A percentile compares a stretch with the other conserved stretches of the same genome.
phyloP scores from a whole-genome alignment of 2,329 filamentous ascomycete species.

The Venturia aucupariae region DNA sequence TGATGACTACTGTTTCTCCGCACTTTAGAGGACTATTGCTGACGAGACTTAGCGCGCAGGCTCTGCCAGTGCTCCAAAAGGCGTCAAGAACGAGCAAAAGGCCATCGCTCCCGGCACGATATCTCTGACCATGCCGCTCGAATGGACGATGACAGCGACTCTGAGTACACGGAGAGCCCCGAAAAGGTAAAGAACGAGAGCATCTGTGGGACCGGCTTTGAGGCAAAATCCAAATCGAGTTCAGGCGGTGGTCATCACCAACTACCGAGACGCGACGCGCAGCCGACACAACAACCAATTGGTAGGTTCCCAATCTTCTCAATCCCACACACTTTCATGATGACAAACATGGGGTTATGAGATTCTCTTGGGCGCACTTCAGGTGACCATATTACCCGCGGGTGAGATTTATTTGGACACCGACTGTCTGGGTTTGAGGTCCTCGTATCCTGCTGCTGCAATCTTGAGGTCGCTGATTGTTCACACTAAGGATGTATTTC shows the following conservation, averaged over 20 bases:
- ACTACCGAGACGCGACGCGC: not conserved
- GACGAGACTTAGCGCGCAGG: not conserved
- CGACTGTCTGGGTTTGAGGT: not conserved
- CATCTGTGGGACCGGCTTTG: not conserved
- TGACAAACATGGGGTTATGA: not conserved
- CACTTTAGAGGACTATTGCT: not conserved
- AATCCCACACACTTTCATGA: not conserved
- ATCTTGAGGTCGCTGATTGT: not conserved
- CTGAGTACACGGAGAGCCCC: not conserved
- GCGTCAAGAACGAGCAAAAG: not conserved
- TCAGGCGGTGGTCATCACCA: not conserved
- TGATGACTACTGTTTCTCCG: not conserved
- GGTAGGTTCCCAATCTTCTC: not conserved
- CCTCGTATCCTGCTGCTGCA: not conserved
- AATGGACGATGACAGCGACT: not conserved
- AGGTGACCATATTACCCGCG: not conserved
- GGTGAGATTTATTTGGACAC: not conserved
- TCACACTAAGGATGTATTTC: not conserved
- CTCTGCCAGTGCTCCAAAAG: not conserved
- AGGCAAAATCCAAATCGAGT: not conserved
- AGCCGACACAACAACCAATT: not conserved
- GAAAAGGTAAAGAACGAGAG: not conserved
- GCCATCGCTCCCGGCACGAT: not conserved
- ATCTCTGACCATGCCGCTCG: too few relatives aligned
- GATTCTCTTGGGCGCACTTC: not conserved